A percentile compares a stretch with the other conserved stretches of the same genome.
Evolutionary conservation across 108 stramenopile species (phyloP).

Genomic region (Nitzschia sp.): DNA sequence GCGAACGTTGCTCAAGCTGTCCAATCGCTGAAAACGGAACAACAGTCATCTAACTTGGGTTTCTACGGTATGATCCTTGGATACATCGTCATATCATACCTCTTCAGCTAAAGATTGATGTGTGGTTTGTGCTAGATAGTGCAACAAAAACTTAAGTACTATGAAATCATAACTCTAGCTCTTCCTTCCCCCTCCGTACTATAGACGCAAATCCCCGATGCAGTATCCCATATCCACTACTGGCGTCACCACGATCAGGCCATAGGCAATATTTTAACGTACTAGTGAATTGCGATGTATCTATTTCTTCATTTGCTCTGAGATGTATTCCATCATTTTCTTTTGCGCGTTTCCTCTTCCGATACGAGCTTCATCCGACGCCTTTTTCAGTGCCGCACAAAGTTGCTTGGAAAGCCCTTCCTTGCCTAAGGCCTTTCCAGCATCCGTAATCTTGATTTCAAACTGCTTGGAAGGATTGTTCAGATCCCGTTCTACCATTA

Average conservation of each 20-base stretch:
- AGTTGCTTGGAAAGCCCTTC: constrained; percentile 60
- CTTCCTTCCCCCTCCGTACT: background rate
- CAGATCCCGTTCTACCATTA: constrained; percentile 68
- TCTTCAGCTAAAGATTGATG: constrained; percentile 51
- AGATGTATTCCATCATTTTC: constrained; percentile 81
- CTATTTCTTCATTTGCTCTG: constrained; percentile 61
- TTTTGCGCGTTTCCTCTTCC: constrained; percentile 74
- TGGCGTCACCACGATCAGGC: too few relatives aligned
- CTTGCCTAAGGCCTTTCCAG: constrained; percentile 73
- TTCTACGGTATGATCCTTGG: constrained; percentile 92
- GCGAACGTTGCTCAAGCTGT: constrained; percentile 85
- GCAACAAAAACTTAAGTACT: background rate
- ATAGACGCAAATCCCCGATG: too few relatives aligned
- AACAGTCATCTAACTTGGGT: constrained; percentile 68
- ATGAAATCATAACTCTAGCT: background rate
- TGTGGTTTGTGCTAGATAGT: background rate
- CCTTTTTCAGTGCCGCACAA: constrained; percentile 54
- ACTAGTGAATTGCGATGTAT: too few relatives aligned
- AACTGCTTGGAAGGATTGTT: constrained; percentile 75
- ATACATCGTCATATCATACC: constrained; percentile 86
- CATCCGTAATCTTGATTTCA: constrained; percentile 72
- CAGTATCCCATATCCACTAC: too few relatives aligned
- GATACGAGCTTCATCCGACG: constrained; percentile 49
- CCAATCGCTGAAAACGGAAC: constrained; percentile 59
- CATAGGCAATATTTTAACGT: too few relatives aligned